These are phyloP conservation scores for Leishmania major DNA, from an alignment of 208 protist genomes.

Conservation along the genomic window DNA sequence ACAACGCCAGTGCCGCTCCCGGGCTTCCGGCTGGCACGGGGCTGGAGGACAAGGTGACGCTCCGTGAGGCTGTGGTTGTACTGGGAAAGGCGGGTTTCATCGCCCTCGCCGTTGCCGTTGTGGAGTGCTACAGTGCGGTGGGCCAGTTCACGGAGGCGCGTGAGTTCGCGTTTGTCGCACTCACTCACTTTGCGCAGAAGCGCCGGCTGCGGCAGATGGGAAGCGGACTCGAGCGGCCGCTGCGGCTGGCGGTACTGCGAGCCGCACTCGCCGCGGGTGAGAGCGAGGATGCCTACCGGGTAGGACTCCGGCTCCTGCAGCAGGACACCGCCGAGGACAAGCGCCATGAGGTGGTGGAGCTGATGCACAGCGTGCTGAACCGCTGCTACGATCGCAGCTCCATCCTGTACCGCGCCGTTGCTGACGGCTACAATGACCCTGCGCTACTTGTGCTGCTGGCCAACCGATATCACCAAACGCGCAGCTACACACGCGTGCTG, in stretches of 20 bases:
- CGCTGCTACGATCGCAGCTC: slow-evolving; percentile 54
- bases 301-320: slow-evolving; percentile 77
- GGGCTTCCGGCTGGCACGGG: not conserved
- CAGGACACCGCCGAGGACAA: slow-evolving; percentile 64
- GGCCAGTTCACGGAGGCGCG: slow-evolving; percentile 88
- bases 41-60: slow-evolving; percentile 58
- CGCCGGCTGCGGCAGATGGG: slow-evolving; percentile 56
- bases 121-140: slow-evolving; percentile 83
- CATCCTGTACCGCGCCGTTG: slow-evolving; percentile 52
- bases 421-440: slow-evolving; percentile 51
- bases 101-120: slow-evolving; percentile 69
- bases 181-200: slow-evolving; percentile 52
- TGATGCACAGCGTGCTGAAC: slow-evolving; percentile 81
- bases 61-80: slow-evolving; percentile 64
- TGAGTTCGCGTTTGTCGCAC: slow-evolving; percentile 84
- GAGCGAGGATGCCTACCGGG: slow-evolving; percentile 82
- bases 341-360: slow-evolving; percentile 67
- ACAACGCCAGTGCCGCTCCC: slow-evolving; percentile 20
- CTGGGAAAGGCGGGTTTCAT: slow-evolving; percentile 70
- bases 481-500: slow-evolving; percentile 73
- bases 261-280: slow-evolving; percentile 75
- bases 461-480: slow-evolving; percentile 76
- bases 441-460: slow-evolving; percentile 71
- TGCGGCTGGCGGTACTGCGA: slow-evolving; percentile 77
- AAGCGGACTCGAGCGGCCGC: slow-evolving; percentile 57